phyloP scores from a whole-genome alignment of 1,284 basidiomycete species.

The Tilletia indica region DNA sequence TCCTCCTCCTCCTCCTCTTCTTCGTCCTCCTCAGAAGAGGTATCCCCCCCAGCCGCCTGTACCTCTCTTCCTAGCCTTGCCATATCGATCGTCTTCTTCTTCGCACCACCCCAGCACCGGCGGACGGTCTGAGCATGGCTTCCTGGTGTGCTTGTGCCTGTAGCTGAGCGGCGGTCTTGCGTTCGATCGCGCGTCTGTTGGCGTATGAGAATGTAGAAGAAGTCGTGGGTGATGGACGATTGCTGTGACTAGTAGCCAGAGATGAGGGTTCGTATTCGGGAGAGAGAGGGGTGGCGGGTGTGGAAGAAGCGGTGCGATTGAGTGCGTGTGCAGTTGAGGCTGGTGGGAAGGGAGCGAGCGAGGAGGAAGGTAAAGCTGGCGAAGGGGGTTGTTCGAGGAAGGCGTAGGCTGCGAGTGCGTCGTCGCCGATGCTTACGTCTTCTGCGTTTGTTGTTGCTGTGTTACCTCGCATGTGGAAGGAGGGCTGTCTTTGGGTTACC shows the following conservation, averaged over 20 bases:
- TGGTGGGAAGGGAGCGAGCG: not conserved
- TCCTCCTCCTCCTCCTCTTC: slow-evolving; percentile 52
- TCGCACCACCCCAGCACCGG: slow-evolving; percentile 21
- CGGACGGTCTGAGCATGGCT: slow-evolving; percentile 41
- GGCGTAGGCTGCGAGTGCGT: slow-evolving; percentile 47
- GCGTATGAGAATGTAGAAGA: slow-evolving; percentile 9
- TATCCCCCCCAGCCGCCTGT: slow-evolving; percentile 38
- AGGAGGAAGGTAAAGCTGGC: slow-evolving; percentile 23
- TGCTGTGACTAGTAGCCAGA: not conserved
- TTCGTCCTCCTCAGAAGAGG: slow-evolving; percentile 43
- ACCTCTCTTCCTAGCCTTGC: slow-evolving; percentile 23
- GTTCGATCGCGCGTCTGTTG: slow-evolving; percentile 29
- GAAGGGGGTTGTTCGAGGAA: slow-evolving; percentile 48
- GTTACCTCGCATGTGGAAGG: too few species aligned
- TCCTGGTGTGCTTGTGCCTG: slow-evolving; percentile 47
- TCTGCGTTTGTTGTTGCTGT: not conserved
- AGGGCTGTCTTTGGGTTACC: too few species aligned
- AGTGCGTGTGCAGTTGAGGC: not conserved
- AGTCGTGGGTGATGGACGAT: not conserved
- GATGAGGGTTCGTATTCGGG: not conserved
- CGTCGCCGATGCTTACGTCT: slow-evolving; percentile 38
- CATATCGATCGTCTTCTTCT: slow-evolving; percentile 31
- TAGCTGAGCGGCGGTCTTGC: slow-evolving; percentile 46
- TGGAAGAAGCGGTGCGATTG: slow-evolving; percentile 3
- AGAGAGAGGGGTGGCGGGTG: slow-evolving; percentile 7